Conservation (phyloP, 2,329 filamentous ascomycete genomes). For the Hypoxylon rubiginosum region DNA sequence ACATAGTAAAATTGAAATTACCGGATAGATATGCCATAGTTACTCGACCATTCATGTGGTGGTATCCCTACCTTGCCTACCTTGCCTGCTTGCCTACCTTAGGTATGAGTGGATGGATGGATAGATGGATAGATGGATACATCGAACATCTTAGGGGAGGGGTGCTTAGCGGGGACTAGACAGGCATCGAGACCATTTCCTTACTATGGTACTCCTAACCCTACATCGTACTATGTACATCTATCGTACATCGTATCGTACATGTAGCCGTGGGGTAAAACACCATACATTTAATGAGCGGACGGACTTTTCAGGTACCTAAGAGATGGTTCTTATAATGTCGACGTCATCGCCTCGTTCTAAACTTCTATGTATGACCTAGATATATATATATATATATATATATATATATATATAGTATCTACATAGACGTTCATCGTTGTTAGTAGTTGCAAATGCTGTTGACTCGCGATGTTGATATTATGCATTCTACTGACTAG, state of each 20-base stretch:
- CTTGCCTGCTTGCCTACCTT: no score
- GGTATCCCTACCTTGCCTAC: constrained; percentile 5
- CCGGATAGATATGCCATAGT: constrained; percentile 20
- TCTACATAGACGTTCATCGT: background rate
- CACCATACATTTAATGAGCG: background rate
- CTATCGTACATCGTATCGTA: constrained; percentile 1
- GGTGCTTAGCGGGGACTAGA: background rate
- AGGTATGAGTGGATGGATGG: constrained; percentile 15
- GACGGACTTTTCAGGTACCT: background rate
- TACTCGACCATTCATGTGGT: constrained; percentile 30
- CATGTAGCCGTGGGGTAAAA: constrained; percentile 31
- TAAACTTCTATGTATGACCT: no score
- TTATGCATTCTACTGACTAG: background rate
- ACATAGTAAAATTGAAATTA: constrained; percentile 19
- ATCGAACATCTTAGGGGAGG: constrained; percentile 7
- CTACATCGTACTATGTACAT: constrained; percentile 15
- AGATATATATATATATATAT: no score
- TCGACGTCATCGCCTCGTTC: background rate
- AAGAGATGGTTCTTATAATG: background rate
- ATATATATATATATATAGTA: no score
- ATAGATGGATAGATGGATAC: constrained; percentile 1
- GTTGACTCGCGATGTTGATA: background rate
- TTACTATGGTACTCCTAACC: background rate
- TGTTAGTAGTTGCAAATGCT: background rate
- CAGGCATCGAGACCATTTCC: background rate